These are phyloP conservation scores for Radiomyces spectabilis DNA, from an alignment of 192 early-diverging fungal species.

Conservation along the genomic window DNA sequence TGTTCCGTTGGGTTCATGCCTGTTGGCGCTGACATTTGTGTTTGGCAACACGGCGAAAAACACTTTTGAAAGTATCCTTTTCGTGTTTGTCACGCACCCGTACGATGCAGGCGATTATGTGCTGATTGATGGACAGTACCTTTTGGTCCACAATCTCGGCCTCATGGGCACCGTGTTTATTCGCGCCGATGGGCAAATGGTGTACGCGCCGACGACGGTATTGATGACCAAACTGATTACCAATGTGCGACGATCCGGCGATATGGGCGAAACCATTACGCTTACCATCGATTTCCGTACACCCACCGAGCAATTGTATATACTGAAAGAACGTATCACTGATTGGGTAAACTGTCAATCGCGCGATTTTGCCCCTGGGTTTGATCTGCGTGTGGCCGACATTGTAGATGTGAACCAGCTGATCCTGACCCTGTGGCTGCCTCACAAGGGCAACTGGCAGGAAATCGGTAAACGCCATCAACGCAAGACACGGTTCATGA, in stretches of 20 bases:
- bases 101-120: conserved; percentile 77
- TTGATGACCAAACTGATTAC: conserved; percentile 61
- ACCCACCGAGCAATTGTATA: conserved; percentile 51
- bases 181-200: conserved; percentile 67
- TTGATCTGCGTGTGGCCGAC: conserved; percentile 55
- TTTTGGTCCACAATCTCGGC: conserved; percentile 69
- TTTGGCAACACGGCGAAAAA: conserved; percentile 75
- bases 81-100: conserved; percentile 74
- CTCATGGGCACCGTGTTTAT: conserved; percentile 78
- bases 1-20: conserved; percentile 24
- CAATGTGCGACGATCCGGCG: conserved; percentile 64
- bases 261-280: conserved; percentile 43
- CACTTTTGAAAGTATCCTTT: conserved; percentile 75
- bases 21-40: conserved; percentile 73
- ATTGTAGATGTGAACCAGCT: conserved; percentile 56
- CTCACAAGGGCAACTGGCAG: conserved; percentile 80
- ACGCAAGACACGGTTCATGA: conserved; percentile 57
- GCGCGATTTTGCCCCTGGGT: conserved; percentile 51
- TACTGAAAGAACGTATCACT: conserved; percentile 53
- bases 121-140: conserved; percentile 54
- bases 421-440: conserved; percentile 56
- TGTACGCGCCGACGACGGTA: conserved; percentile 67
- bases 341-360: conserved; percentile 46
- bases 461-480: conserved; percentile 52
- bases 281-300: conserved; percentile 69